Conservation (phyloP, 495 filamentous ascomycete species). For the Astrothelium macrocarpum region DNA sequence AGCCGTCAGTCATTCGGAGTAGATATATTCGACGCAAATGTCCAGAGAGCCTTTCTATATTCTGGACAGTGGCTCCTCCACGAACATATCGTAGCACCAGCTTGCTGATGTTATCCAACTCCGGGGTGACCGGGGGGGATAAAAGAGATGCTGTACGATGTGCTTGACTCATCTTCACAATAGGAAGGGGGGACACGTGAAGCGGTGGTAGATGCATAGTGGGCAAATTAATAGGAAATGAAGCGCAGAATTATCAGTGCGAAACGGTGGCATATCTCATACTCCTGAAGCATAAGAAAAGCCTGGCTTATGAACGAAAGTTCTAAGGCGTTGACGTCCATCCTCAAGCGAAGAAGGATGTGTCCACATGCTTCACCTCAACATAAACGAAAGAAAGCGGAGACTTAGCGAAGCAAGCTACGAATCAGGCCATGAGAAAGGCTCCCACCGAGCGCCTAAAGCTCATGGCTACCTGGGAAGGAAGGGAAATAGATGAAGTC, state of each 20-base stretch:
- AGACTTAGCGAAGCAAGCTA: not conserved
- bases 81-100: not conserved
- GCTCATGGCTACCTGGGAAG: not conserved
- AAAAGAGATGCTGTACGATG: not conserved
- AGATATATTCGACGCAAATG: constrained; percentile 46
- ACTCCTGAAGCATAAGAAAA: not conserved
- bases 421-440: not conserved
- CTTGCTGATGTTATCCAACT: not conserved
- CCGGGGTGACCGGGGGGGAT: not conserved
- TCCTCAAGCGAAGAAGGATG: constrained; percentile 6
- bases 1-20: constrained; percentile 45
- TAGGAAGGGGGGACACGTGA: not conserved
- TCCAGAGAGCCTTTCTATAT: constrained; percentile 38
- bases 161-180: not conserved
- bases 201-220: not conserved
- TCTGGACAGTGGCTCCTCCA: not conserved
- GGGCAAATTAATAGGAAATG: not conserved
- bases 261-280: not conserved
- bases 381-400: not conserved
- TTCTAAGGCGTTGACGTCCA: not conserved
- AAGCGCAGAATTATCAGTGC: not conserved
- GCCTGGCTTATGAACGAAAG: not conserved
- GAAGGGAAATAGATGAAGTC: not conserved
- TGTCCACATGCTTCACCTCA: not conserved
- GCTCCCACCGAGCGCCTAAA: not conserved